Conservation (phyloP, 805 yeast genomes). For the Candida nanaspora region DNA sequence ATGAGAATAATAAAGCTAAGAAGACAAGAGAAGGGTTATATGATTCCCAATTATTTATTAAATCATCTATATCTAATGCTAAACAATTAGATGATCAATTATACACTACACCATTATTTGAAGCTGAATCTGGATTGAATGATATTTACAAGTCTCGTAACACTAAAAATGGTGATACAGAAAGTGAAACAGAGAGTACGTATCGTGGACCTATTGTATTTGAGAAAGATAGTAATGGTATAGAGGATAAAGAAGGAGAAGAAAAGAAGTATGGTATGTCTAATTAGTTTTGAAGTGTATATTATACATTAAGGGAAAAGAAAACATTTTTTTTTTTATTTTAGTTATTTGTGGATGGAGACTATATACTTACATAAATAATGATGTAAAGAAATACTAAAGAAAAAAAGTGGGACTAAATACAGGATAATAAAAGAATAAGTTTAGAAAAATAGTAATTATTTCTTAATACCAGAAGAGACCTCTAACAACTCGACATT, state of each 20-base stretch:
- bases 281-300: background rate
- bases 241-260: background rate
- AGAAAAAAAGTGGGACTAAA: background rate
- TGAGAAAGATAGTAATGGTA: slow-evolving; percentile 12
- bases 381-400: too few relatives aligned
- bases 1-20: slow-evolving; percentile 3
- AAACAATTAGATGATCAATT: slow-evolving; percentile 38
- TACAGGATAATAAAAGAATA: background rate
- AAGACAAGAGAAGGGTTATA: slow-evolving; percentile 34
- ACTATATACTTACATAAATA: too few relatives aligned
- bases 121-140: slow-evolving; percentile 42
- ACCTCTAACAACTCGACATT: slow-evolving; percentile 56
- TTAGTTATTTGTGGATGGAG: too few relatives aligned
- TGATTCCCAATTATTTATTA: slow-evolving; percentile 52
- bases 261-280: slow-evolving; percentile 4
- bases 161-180: slow-evolving; percentile 8
- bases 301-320: background rate
- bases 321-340: too few relatives aligned
- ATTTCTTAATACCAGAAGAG: slow-evolving; percentile 51
- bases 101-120: slow-evolving; percentile 54
- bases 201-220: slow-evolving; percentile 18
- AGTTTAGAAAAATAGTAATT: background rate
- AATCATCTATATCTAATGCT: slow-evolving; percentile 32
- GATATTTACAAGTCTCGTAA: slow-evolving; percentile 42
- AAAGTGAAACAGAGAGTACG: background rate